Base-by-base conservation (phyloP, 2,329 filamentous ascomycete genomes). In the Cadophora sp. region DNA sequence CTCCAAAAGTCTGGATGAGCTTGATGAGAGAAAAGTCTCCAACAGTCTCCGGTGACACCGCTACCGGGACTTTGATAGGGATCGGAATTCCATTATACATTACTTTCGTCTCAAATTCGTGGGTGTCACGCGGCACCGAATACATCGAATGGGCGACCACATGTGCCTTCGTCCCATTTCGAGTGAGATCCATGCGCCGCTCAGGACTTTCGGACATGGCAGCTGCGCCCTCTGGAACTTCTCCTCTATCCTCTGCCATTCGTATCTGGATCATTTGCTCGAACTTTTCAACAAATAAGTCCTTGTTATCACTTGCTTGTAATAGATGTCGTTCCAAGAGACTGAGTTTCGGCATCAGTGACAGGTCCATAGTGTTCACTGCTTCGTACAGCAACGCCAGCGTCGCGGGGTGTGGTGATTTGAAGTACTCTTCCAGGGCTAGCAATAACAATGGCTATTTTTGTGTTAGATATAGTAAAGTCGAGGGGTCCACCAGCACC, bases 11-110 rank as follows among this genome's bases (percentile, higher is more conserved):
- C 75, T 97, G 94, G 72, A 99, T 97, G 64, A 99, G 89, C 79
- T 98, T 98, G 81, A 99, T 92, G 67, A 99, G 86, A 46, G 94
- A 98, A 78, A 99, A 99, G 81, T 99, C 96, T 70, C 96, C 96
- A 19, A 99, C 96, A 0, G 93, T 97, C 83, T 99, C 96, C 1
- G 94, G 93, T 83, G 94, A 95, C 67, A 97, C 87, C 12, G 96
- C 94, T 3, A 95, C 94, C 0, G 96, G 96, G 8, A 99, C 91
- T 81, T 98, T 98, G 82, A 99, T 93, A 0, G 96, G 96, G 31
- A 99, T 95, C 0, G 95, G 95, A 66, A 98, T 96, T 71, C 94
- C 93, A 81, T 97, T 97, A 83, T 99, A 99, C 77, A 95, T 88
- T 75, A 99, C 93, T 76, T 91, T 93, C 73, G 93, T 97, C 82